Base-by-base conservation (phyloP, 2,329 filamentous ascomycete genomes). In the Plectosphaerella cucumerina region DNA sequence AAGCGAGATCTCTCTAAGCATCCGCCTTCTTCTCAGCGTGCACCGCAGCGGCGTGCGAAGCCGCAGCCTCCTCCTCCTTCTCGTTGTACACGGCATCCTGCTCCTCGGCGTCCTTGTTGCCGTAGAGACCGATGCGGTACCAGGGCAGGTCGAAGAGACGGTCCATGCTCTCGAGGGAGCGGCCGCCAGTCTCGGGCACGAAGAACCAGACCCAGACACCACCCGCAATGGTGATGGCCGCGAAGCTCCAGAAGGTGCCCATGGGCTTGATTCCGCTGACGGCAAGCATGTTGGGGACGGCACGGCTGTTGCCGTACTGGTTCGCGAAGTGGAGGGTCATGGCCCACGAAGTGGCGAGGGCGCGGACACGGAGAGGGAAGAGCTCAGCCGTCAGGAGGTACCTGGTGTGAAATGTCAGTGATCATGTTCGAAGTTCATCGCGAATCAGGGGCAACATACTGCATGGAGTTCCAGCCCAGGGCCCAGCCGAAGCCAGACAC, bases 251-350 rank as follows among this genome's bases (percentile, higher is more conserved):
- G 72, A 92, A 92, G 0, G 88, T 91, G 0, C 89, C 89, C 53
- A 77, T 81, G 35, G 76, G 74, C 12, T 66, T 73, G 53, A 83
- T 76, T 2, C 79, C 79, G 3, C 77, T 77, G 1, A 71, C 33
- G 1, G 53, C 17, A 43, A 92, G 79, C 86, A 91, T 89, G 57
- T 83, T 81, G 1, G 87, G 88, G 0, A 90, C 84, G 0, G 88
- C 86, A 34, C 88, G 84, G 1, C 82, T 78, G 70, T 89, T 90
- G 22, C 87, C 88, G 63, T 89, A 91, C 67, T 90, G 86, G 66
- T 89, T 89, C 53, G 80, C 84, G 62, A 91, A 91, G 67, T 92
- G 87, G 53, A 90, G 78, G 1, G 83, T 87, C 88, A 91, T 91
- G 44, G 85, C 82, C 62, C 87, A 76, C 0, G 82, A 87, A 1